Evolutionary conservation across 306 rosid genomes (phyloP).

Genomic region (Medicago truncatula): MtrunA17r5.0-ANR NC_053042.1:53718001-53718500

Average conservation of each 20-base stretch:
- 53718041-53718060: constrained; percentile 11
- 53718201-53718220: constrained; percentile 1
- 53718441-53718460: constrained; percentile 78
- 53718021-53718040: no score
- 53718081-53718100: constrained; percentile 18
- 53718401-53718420: constrained; percentile 74
- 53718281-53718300: constrained; percentile 27
- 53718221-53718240: neutral
- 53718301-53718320: constrained; percentile 56
- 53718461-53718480: constrained; percentile 42
- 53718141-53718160: neutral
- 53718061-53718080: constrained; percentile 1
- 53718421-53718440: constrained; percentile 84
- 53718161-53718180: constrained; percentile 3
- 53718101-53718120: constrained; percentile 11
- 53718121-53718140: neutral
- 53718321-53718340: constrained; percentile 71
- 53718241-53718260: constrained; percentile 23
- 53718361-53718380: constrained; percentile 69
- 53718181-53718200: neutral
- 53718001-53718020: no score
- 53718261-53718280: constrained; percentile 15
- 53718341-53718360: constrained; percentile 74
- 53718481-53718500: constrained; percentile 7
- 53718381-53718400: constrained; percentile 55